Evolutionary conservation across 148 eudicot genomes (phyloP).

Genomic region (Camellia japonica): DNA sequence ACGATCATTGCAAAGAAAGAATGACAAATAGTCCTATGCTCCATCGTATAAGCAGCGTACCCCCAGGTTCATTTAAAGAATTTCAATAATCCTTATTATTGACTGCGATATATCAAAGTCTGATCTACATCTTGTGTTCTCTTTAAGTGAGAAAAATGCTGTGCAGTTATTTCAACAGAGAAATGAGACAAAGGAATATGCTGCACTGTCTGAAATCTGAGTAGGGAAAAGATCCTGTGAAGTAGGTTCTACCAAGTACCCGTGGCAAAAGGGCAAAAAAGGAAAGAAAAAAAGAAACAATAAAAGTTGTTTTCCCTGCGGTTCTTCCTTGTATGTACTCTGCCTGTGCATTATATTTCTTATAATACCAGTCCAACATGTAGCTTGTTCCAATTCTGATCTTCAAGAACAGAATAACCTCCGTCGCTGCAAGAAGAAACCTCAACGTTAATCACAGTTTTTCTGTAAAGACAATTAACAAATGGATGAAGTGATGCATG

Average conservation of each 20-base stretch:
- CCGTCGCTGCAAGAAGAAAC: slow-evolving; percentile 38
- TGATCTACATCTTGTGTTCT: too few relatives aligned
- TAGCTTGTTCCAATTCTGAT: neutral
- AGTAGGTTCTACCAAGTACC: slow-evolving; percentile 8
- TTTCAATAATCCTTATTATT: too few relatives aligned
- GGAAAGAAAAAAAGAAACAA: neutral
- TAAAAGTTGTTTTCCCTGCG: neutral
- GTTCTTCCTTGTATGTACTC: slow-evolving; percentile 1
- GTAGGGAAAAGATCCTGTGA: neutral
- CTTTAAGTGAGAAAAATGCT: neutral
- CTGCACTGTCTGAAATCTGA: slow-evolving; percentile 13
- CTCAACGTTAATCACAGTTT: neutral
- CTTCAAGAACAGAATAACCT: slow-evolving; percentile 31
- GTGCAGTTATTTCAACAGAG: neutral
- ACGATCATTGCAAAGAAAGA: too few relatives aligned
- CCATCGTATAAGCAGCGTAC: too few relatives aligned
- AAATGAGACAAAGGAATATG: slow-evolving; percentile 5
- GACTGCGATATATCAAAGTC: too few relatives aligned
- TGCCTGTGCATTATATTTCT: neutral
- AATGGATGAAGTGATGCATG: neutral
- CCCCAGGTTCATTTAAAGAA: too few relatives aligned
- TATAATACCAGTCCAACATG: neutral
- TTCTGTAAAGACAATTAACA: neutral
- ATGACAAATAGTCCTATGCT: too few relatives aligned
- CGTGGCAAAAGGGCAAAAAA: neutral